Base-by-base conservation (phyloP, 2,329 filamentous ascomycete species). In the Alternaria gaisen region DNA sequence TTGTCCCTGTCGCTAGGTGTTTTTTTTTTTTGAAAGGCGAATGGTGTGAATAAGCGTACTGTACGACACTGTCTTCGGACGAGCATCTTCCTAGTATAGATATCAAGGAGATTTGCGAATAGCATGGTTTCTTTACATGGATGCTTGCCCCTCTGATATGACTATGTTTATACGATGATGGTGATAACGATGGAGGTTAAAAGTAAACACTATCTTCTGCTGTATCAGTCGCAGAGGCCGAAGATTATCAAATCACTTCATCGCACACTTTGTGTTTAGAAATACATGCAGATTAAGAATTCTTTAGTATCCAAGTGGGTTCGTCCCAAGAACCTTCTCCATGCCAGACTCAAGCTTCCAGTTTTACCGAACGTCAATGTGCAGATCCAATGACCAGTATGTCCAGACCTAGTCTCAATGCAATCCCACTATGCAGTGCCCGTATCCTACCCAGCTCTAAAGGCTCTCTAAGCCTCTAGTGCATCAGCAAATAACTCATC, bases 401-500 rank as follows among this genome's bases (percentile, higher is more conserved):
- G 10, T 30, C n/a, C 36, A 16, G 4, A n/a, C 36, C n/a, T 20
- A 10, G 36, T 40, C 36, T 20, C 30, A 26, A 8, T 0, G 18
- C 5, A n/a, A 24, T 5, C 9, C 20, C 4, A 4, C 18, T n/a
- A 28, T 24, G 30, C 18, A 34, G 11, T 11, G 8, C 28, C 20
- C 20, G 22, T 20, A 10, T n/a, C 12, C 26, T 14, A 32, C 18
- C 26, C 26, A 9, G 20, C 11, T 32, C 44, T 11, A 22, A 2
- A 50, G 2, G 14, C 46, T 30, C 18, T 36, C 14, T 50, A 50
- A 1, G 10, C 46, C 32, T 50, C 46, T 32, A 50, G 11, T 14
- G 46, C 50, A 52, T 52, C 50, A 52, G 36, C 51, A 40, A 43
- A 53, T 18, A 28, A n/a, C 9, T 50, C 46, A 12, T 50, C 40